phyloP scores from a whole-genome alignment of 345 rosid genomes.

The Syzygium aromaticum region DNA sequence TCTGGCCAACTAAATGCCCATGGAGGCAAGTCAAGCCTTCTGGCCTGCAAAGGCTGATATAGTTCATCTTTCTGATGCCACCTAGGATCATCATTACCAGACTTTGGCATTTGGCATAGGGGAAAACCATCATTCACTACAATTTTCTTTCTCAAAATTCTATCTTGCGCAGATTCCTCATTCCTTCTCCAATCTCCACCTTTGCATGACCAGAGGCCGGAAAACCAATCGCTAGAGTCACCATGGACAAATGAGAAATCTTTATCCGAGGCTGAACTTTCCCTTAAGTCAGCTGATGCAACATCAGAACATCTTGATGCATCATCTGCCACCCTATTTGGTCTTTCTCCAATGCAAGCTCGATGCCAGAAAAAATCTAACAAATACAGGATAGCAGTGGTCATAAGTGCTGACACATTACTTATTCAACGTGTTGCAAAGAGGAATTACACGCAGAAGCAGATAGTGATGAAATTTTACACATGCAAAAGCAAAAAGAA shows the following conservation, averaged over 20 bases:
- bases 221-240: slow-evolving; percentile 62
- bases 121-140: slow-evolving; percentile 96
- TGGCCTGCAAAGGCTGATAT: slow-evolving; percentile 63
- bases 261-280: slow-evolving; percentile 20
- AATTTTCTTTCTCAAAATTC: slow-evolving; percentile 47
- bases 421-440: not conserved
- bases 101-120: slow-evolving; percentile 86
- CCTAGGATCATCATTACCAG: slow-evolving; percentile 87
- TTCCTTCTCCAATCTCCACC: slow-evolving; percentile 99
- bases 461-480: not conserved
- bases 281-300: slow-evolving; percentile 31
- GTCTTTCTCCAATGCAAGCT: slow-evolving; percentile 17
- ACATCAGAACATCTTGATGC: slow-evolving; percentile 18
- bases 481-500: not conserved
- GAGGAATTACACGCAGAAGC: not conserved
- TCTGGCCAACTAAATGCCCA: slow-evolving; percentile 81
- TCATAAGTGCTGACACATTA: not conserved
- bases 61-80: slow-evolving; percentile 80
- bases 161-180: slow-evolving; percentile 69
- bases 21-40: slow-evolving; percentile 88
- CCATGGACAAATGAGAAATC: slow-evolving; percentile 25
- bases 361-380: slow-evolving; percentile 44
- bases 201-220: slow-evolving; percentile 83
- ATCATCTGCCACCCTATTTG: slow-evolving; percentile 26
- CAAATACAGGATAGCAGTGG: not conserved